phyloP scores from a whole-genome alignment of 176 grass and related monocot species.

The Musa acuminata region DNA sequence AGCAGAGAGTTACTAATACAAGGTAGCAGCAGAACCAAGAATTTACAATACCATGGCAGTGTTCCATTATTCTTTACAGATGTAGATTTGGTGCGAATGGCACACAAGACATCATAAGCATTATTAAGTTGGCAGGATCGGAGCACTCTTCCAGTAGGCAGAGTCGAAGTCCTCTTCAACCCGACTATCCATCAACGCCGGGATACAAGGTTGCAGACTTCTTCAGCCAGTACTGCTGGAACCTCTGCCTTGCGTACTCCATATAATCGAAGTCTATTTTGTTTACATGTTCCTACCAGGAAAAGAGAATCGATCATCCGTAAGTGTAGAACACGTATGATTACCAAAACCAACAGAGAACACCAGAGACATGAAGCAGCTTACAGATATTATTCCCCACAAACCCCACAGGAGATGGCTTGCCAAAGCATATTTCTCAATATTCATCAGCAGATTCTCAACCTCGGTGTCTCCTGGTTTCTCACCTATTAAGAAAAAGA shows the following conservation, averaged over 20 bases:
- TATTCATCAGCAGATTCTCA: slow-evolving; percentile 46
- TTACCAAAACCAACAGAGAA: not conserved
- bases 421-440: slow-evolving; percentile 70
- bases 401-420: slow-evolving; percentile 88
- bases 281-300: slow-evolving; percentile 62
- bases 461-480: slow-evolving; percentile 47
- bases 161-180: not conserved
- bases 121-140: not conserved
- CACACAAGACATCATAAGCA: not conserved
- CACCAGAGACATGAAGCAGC: slow-evolving; percentile 3
- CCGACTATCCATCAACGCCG: not conserved
- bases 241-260: slow-evolving; percentile 92
- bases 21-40: too few species aligned
- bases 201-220: slow-evolving; percentile 31
- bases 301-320: slow-evolving; percentile 20
- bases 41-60: too few species aligned
- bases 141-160: not conserved
- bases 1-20: too few species aligned
- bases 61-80: too few species aligned
- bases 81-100: too few species aligned
- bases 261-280: slow-evolving; percentile 97
- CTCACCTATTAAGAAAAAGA: slow-evolving; percentile 38
- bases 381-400: slow-evolving; percentile 96
- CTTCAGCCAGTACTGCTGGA: slow-evolving; percentile 72
- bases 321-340: not conserved